These are phyloP conservation scores for Serendipita sp. DNA, from an alignment of 768 basidiomycete genomes.

Conservation along the genomic window DNA sequence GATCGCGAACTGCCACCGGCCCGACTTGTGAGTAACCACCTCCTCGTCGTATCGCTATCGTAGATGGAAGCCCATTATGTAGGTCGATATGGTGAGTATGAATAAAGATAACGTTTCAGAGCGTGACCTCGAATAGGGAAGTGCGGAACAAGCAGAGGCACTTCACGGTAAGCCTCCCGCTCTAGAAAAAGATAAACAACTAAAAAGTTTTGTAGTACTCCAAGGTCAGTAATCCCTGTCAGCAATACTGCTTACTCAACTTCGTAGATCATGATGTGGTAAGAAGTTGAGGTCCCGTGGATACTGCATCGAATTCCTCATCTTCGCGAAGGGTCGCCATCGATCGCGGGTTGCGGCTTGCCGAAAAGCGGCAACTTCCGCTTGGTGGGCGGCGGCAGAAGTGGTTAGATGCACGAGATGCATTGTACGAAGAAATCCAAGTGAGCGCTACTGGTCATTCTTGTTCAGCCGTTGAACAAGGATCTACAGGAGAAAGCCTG, in stretches of 20 bases:
- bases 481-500: conserved; percentile 58
- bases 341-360: conserved; percentile 82
- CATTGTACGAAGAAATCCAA: conserved; percentile 77
- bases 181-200: not conserved
- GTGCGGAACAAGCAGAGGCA: conserved; percentile 73
- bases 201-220: conserved; percentile 39
- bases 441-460: not conserved
- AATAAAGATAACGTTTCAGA: too few relatives aligned
- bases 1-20: conserved; percentile 49
- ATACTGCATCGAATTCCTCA: not conserved
- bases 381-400: conserved; percentile 14
- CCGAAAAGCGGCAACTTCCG: conserved; percentile 88
- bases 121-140: conserved; percentile 40
- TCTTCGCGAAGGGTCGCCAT: conserved; percentile 63
- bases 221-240: conserved; percentile 34
- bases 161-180: conserved; percentile 46
- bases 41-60: conserved; percentile 9
- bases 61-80: not conserved
- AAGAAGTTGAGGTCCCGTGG: conserved; percentile 14
- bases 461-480: not conserved
- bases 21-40: conserved; percentile 53
- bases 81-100: conserved; percentile 59
- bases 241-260: not conserved
- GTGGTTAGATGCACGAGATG: conserved; percentile 41
- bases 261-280: conserved; percentile 78